phyloP scores from a whole-genome alignment of 2,329 filamentous ascomycete genomes.

The Aspergillus transmontanensis region DNA sequence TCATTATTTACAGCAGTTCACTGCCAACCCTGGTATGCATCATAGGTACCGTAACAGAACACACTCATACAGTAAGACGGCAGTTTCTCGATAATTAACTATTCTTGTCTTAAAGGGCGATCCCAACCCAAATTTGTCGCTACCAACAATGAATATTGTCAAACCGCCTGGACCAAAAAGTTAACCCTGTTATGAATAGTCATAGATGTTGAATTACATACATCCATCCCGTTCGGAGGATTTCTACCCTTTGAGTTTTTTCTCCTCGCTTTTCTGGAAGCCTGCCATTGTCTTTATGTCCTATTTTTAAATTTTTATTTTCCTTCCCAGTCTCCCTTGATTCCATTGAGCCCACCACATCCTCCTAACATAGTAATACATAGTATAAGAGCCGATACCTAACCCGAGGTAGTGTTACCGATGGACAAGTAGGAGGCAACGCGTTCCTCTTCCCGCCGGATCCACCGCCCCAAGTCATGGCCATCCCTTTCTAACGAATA shows the following conservation, averaged over 20 bases:
- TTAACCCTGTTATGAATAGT: neutral
- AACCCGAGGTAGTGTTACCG: neutral
- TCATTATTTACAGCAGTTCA: neutral
- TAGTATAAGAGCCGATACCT: neutral
- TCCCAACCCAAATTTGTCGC: neutral
- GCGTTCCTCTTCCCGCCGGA: neutral
- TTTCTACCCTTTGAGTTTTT: neutral
- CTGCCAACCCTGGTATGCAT: neutral
- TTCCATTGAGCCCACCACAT: neutral
- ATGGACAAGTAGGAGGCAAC: slow-evolving; percentile 1
- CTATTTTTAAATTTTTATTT: neutral
- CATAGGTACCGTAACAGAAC: neutral
- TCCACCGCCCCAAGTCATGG: neutral
- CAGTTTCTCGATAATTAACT: neutral
- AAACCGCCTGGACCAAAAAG: neutral
- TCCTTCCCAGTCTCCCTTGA: neutral
- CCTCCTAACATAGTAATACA: neutral
- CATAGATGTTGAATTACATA: neutral
- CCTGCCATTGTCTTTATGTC: neutral
- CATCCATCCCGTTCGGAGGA: neutral
- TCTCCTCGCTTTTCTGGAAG: neutral
- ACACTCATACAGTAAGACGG: neutral
- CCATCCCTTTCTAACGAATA: neutral
- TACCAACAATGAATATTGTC: neutral
- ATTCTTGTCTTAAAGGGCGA: neutral